Evolutionary conservation across 2,329 filamentous ascomycete genomes (phyloP).

Genomic region (Trichoderma harzianum): DNA sequence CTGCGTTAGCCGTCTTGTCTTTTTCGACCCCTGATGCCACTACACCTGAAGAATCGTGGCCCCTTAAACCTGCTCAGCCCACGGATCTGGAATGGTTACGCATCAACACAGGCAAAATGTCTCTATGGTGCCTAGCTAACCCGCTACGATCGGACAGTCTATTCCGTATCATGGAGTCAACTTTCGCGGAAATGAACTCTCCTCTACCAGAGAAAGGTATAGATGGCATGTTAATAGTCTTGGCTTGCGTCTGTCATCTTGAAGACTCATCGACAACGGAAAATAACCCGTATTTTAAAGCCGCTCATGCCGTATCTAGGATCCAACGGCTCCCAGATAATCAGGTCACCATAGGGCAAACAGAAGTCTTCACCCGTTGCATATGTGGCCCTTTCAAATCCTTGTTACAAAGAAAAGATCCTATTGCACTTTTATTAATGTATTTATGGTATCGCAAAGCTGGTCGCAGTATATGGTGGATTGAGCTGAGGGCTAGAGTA

Average conservation of each 20-base stretch:
- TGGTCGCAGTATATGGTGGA: not conserved
- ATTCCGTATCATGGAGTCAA: not conserved
- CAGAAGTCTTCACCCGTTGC: not conserved
- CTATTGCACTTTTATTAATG: not conserved
- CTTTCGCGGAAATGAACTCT: not conserved
- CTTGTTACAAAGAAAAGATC: not conserved
- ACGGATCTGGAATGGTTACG: not conserved
- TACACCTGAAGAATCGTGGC: not conserved
- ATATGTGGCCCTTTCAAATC: not conserved
- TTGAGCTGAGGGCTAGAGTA: not conserved
- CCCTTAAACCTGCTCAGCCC: not conserved
- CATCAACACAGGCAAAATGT: not conserved
- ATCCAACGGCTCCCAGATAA: not conserved
- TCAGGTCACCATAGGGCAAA: not conserved
- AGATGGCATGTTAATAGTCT: not conserved
- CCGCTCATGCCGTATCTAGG: not conserved
- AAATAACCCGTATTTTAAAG: not conserved
- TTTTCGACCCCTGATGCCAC: not conserved
- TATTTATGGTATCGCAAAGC: not conserved
- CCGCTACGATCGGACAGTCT: not conserved
- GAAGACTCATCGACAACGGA: not conserved
- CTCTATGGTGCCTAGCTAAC: not conserved
- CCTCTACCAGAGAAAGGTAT: not conserved
- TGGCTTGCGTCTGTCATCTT: not conserved
- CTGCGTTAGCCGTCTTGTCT: not conserved